Conservation (phyloP, 495 filamentous ascomycete genomes). For the Mycothermus thermophilus region DNA sequence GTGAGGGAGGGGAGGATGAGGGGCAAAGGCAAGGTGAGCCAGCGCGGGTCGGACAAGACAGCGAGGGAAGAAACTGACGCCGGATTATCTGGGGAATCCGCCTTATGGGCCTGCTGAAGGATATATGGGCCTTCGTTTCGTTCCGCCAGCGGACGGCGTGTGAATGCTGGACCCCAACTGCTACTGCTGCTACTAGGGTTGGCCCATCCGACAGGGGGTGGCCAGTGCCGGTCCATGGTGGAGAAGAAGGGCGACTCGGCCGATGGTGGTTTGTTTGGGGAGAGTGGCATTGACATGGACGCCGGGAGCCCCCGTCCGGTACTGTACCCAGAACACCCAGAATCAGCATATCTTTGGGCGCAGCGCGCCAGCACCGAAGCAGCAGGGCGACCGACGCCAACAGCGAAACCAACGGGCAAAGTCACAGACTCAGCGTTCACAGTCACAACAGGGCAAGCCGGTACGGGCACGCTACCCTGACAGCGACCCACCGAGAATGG, state of each 20-base stretch:
- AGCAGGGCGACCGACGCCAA: too few species aligned
- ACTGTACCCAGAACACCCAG: too few species aligned
- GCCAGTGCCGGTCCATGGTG: constrained; percentile 17
- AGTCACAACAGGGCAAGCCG: too few species aligned
- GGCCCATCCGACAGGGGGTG: constrained; percentile 17
- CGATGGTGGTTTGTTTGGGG: constrained; percentile 1
- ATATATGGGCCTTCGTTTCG: constrained; percentile 21
- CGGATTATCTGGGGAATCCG: constrained; percentile 17
- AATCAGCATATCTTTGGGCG: too few species aligned
- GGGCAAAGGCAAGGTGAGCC: constrained; percentile 7
- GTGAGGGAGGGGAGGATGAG: constrained; percentile 7
- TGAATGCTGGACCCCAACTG: constrained; percentile 6
- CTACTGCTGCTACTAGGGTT: too few species aligned
- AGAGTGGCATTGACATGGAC: constrained; percentile 5
- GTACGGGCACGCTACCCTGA: too few species aligned
- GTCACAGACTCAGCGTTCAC: too few species aligned
- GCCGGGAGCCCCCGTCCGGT: constrained; percentile 1
- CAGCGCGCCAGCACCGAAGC: constrained; percentile 2
- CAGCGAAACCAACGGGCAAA: too few species aligned
- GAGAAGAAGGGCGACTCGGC: constrained; percentile 15
- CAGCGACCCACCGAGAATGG: constrained; percentile 3
- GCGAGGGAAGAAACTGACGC: constrained; percentile 5
- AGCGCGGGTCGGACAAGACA: neutral
- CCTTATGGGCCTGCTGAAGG: constrained; percentile 17
- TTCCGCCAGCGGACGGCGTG: constrained; percentile 9